These are phyloP conservation scores for Trametes villosa DNA, from an alignment of 768 basidiomycete species.

Conservation along the genomic window DNA sequence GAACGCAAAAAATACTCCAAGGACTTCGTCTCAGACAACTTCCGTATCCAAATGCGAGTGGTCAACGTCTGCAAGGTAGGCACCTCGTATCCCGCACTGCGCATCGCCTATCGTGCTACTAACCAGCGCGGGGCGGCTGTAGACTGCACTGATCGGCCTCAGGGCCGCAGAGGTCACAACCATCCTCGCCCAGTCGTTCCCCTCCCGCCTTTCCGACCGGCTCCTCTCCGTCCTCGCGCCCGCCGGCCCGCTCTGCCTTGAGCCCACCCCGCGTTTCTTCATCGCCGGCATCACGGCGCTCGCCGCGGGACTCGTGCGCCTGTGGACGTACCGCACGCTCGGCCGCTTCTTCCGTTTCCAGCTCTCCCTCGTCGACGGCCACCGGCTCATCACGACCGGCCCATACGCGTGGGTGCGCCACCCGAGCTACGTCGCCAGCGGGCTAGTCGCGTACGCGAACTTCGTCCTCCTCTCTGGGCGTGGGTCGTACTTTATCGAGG, in stretches of 20 bases:
- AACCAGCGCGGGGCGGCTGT: neutral
- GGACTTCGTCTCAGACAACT: neutral
- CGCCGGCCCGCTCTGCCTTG: neutral
- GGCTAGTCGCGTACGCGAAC: neutral
- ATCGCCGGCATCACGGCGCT: neutral
- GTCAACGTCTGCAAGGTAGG: neutral
- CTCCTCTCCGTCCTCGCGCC: neutral
- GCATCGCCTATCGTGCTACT: no score
- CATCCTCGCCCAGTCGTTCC: constrained; percentile 4
- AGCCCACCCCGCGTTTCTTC: neutral
- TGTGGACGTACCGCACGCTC: constrained; percentile 19
- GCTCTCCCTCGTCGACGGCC: constrained; percentile 16
- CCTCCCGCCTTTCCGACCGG: neutral
- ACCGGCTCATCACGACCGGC: constrained; percentile 23
- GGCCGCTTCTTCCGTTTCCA: constrained; percentile 27
- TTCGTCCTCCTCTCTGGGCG: neutral
- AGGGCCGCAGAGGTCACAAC: neutral
- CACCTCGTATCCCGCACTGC: neutral
- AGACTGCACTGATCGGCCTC: constrained; percentile 1
- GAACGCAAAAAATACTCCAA: neutral
- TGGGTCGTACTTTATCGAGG: constrained; percentile 11
- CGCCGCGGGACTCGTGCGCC: neutral
- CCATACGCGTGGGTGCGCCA: constrained; percentile 28
- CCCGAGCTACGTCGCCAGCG: constrained; percentile 22
- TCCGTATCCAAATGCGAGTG: neutral